These are phyloP conservation scores for Hyphodiscus sp. DNA, from an alignment of 2,329 filamentous ascomycete species.

Conservation along the genomic window DNA sequence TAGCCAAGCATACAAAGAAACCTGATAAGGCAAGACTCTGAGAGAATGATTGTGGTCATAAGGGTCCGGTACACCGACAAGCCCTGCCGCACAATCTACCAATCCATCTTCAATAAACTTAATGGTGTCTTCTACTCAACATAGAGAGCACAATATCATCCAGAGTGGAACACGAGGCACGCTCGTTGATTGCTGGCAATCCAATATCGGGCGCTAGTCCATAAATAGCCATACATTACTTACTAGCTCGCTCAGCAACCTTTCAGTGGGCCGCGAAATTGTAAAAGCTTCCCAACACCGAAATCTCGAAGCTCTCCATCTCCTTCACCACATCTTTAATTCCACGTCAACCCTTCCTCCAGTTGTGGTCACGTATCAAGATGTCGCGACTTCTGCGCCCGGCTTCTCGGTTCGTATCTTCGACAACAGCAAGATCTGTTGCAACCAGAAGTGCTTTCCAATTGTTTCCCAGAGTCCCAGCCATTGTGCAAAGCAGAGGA, in stretches of 20 bases:
- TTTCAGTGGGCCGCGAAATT: background rate
- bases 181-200: background rate
- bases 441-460: conserved; percentile 46
- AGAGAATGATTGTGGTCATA: no score
- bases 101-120: no score
- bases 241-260: background rate
- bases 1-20: no score
- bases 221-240: no score
- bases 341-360: conserved; percentile 9
- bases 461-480: conserved; percentile 31
- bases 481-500: conserved; percentile 27
- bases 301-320: background rate
- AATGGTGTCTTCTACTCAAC: no score
- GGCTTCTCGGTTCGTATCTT: conserved; percentile 54
- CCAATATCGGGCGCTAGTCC: background rate
- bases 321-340: conserved; percentile 9
- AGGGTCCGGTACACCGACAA: no score
- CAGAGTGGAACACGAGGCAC: no score
- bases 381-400: conserved; percentile 56
- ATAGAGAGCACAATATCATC: no score
- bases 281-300: background rate
- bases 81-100: no score
- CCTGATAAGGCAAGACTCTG: no score
- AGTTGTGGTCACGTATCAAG: conserved; percentile 20
- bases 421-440: conserved; percentile 40